phyloP scores from a whole-genome alignment of 441 rosid genomes.

The Rhodomyrtus psidioides region DNA sequence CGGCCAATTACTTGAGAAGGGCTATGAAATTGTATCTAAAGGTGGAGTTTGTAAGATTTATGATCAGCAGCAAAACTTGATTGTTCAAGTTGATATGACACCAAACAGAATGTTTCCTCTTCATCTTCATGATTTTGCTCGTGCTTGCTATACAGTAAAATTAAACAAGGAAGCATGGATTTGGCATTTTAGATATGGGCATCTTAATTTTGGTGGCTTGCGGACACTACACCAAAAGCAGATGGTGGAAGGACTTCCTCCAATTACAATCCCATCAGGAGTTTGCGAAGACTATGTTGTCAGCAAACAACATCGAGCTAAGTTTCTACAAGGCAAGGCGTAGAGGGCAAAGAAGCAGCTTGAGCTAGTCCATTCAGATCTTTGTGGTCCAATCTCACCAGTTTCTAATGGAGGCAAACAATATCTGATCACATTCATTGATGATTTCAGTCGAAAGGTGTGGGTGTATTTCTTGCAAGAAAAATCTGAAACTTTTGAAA shows the following conservation, averaged over 20 bases:
- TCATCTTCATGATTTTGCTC: too few species aligned
- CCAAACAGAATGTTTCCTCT: background rate
- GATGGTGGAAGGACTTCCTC: background rate
- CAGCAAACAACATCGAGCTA: background rate
- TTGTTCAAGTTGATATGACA: background rate
- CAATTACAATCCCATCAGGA: background rate
- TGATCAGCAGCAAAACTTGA: background rate
- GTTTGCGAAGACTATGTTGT: background rate
- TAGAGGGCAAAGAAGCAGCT: background rate
- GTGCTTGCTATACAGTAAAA: background rate
- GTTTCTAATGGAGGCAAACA: too few species aligned
- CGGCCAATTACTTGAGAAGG: background rate
- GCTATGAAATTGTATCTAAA: background rate
- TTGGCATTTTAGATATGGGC: background rate
- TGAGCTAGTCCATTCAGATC: too few species aligned
- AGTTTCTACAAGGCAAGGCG: background rate
- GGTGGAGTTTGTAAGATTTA: background rate
- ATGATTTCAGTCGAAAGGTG: too few species aligned
- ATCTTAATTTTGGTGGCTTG: background rate
- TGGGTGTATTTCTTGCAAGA: too few species aligned
- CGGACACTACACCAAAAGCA: background rate
- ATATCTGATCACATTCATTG: too few species aligned
- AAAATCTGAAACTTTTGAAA: too few species aligned
- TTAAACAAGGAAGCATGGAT: background rate
- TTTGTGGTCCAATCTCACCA: too few species aligned